Evolutionary conservation across 441 rosid genomes (phyloP).

Genomic region (Adansonia rubrostipa): DNA sequence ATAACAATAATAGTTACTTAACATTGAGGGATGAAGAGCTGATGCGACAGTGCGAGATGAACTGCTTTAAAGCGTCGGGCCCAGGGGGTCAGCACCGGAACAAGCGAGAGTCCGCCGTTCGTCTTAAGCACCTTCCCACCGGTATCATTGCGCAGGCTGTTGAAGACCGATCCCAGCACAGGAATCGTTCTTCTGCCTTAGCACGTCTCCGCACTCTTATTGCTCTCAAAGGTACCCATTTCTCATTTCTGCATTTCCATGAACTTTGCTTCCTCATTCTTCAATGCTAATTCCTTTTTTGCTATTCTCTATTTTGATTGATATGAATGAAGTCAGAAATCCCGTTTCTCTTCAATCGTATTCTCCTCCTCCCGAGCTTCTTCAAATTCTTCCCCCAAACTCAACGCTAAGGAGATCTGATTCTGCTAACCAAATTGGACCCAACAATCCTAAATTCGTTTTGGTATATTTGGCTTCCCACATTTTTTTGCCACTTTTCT

Average conservation of each 20-base stretch:
- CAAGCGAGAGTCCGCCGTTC: conserved; percentile 95
- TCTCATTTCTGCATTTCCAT: not conserved
- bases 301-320: conserved; percentile 10
- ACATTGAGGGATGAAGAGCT: conserved; percentile 70
- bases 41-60: conserved; percentile 76
- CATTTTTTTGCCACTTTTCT: not conserved
- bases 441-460: conserved; percentile 84
- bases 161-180: conserved; percentile 94
- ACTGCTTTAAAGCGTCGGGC: conserved; percentile 75
- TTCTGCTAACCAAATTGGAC: conserved; percentile 85
- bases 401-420: conserved; percentile 66
- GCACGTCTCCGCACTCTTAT: conserved; percentile 75
- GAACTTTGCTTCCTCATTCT: not conserved
- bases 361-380: conserved; percentile 78
- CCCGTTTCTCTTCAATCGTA: conserved; percentile 53
- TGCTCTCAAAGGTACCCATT: conserved; percentile 67
- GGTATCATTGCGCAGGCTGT: conserved; percentile 83
- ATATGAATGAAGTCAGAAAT: conserved; percentile 62
- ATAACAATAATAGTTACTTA: conserved; percentile 35
- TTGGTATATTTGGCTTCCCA: conserved; percentile 41
- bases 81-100: conserved; percentile 99
- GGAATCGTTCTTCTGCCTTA: conserved; percentile 87
- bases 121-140: conserved; percentile 84
- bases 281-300: not conserved
- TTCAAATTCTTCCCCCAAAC: conserved; percentile 81